phyloP scores from a whole-genome alignment of 176 grass and related monocot species.

The Tillandsia leiboldiana region DNA sequence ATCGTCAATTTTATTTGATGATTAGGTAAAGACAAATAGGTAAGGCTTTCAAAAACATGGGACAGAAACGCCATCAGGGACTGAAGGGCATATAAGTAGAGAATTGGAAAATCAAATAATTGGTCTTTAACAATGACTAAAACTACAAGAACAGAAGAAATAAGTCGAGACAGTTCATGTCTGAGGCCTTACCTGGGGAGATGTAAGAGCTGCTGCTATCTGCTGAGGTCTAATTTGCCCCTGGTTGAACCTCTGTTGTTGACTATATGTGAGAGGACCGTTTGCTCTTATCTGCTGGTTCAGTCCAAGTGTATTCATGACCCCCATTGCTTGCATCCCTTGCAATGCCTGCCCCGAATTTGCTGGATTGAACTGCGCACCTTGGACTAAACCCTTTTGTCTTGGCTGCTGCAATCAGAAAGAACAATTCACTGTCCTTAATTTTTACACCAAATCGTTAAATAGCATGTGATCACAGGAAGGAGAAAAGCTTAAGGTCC shows the following conservation, averaged over 20 bases:
- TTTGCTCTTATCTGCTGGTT: constrained; percentile 74
- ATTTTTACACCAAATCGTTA: not conserved
- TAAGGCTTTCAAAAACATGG: constrained; percentile 20
- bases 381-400: constrained; percentile 71
- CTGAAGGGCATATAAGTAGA: not conserved
- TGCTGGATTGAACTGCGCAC: constrained; percentile 50
- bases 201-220: constrained; percentile 34
- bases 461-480: not conserved
- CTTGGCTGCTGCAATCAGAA: constrained; percentile 72
- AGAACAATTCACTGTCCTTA: not conserved
- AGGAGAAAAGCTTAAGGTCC: not conserved
- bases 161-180: not conserved
- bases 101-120: not conserved
- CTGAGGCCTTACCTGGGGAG: constrained; percentile 58
- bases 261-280: constrained; percentile 54
- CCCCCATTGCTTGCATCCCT: constrained; percentile 91
- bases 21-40: not conserved
- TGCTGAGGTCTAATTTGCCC: constrained; percentile 77
- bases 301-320: constrained; percentile 61
- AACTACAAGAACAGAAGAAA: not conserved
- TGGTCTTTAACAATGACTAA: not conserved
- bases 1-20: no score
- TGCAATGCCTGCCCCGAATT: constrained; percentile 63
- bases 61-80: not conserved
- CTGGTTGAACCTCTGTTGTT: constrained; percentile 71